Evolutionary conservation across 148 eudicot genomes (phyloP).

Genomic region (Rhododendron ovatum): DNA sequence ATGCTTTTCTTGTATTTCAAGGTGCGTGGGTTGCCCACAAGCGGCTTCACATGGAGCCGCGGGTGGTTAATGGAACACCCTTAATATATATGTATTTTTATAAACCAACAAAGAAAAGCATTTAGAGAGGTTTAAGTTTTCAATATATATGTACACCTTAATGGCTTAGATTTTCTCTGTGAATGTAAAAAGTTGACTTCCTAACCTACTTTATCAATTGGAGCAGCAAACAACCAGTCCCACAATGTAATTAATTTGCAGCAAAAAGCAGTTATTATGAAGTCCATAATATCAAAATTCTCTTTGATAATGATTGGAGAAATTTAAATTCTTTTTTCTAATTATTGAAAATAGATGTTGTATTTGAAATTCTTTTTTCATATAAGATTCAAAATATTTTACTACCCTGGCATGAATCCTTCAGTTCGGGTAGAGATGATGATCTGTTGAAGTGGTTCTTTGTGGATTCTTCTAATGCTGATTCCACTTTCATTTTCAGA

Average conservation of each 20-base stretch:
- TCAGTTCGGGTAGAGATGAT: not conserved
- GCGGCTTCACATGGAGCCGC: not conserved
- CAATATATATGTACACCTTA: not conserved
- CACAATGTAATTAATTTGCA: not conserved
- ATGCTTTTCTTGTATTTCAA: not conserved
- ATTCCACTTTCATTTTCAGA: constrained; percentile 26
- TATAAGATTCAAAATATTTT: not conserved
- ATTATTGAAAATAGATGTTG: not conserved
- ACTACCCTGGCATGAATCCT: not conserved
- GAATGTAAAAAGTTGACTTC: not conserved
- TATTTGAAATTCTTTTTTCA: not conserved
- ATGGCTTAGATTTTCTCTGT: not conserved
- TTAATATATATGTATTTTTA: not conserved
- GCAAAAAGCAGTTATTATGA: not conserved
- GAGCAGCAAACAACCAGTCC: not conserved
- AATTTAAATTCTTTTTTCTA: not conserved
- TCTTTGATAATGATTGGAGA: not conserved
- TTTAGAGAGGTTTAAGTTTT: not conserved
- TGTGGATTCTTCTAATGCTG: not conserved
- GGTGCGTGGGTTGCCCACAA: not conserved
- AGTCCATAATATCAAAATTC: not conserved
- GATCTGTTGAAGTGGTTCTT: not conserved
- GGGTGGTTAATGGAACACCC: not conserved
- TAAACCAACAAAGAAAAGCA: not conserved
- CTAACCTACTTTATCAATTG: not conserved